phyloP scores from a whole-genome alignment of 192 early-diverging fungal species.

The Oehlia diaphana region DNA sequence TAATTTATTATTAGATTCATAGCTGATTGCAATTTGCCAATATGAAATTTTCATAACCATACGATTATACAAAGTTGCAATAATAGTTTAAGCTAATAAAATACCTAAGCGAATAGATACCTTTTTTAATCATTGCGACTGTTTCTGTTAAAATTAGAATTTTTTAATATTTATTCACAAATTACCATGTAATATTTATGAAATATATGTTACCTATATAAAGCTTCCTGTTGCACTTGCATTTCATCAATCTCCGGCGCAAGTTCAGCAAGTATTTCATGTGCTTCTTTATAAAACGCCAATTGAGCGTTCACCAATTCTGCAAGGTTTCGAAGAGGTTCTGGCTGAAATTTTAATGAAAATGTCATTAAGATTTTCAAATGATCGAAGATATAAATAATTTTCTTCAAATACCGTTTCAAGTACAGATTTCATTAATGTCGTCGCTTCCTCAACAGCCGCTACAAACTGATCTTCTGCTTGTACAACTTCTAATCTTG shows the following conservation, averaged over 20 bases:
- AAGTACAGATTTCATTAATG: conserved; percentile 89
- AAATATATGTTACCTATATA: conserved; percentile 54
- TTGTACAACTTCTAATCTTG: conserved; percentile 81
- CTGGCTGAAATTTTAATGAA: conserved; percentile 53
- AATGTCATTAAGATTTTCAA: neutral
- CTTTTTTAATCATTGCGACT: neutral
- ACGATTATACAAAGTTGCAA: neutral
- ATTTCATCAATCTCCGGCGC: conserved; percentile 96
- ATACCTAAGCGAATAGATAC: neutral
- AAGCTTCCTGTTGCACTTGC: conserved; percentile 88
- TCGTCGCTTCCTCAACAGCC: conserved; percentile 93
- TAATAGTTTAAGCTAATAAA: neutral
- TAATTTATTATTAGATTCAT: no score
- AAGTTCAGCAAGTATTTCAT: conserved; percentile 66
- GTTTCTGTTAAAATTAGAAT: neutral
- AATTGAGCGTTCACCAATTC: conserved; percentile 88
- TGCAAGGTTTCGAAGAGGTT: conserved; percentile 78
- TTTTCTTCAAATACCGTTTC: conserved; percentile 60
- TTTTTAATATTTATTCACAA: neutral
- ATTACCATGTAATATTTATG: neutral
- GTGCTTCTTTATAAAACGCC: conserved; percentile 82
- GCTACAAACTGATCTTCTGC: conserved; percentile 96
- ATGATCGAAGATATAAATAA: conserved; percentile 1
- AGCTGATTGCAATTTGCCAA: no score
- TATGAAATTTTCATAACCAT: neutral